Conservation (phyloP, 2,329 filamentous ascomycete species). For the Colletotrichum cordylinicola region DNA sequence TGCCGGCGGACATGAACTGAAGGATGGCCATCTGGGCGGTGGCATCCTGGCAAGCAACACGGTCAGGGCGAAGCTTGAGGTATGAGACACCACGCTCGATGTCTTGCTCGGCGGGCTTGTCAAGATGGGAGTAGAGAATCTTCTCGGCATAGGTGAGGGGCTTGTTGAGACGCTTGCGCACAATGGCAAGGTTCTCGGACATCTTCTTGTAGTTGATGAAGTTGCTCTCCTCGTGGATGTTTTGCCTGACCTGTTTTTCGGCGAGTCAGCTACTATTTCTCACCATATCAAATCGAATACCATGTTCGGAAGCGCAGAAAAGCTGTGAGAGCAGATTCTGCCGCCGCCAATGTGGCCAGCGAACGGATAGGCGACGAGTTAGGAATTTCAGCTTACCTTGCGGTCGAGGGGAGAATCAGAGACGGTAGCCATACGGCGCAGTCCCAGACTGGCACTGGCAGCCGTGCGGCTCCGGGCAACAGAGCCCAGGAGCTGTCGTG, state of each 20-base stretch:
- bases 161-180: constrained; percentile 87
- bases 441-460: constrained; percentile 61
- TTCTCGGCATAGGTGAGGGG: constrained; percentile 97
- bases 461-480: constrained; percentile 66
- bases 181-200: constrained; percentile 94
- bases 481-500: constrained; percentile 72
- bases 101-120: constrained; percentile 94
- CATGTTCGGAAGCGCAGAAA: no score
- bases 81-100: constrained; percentile 96
- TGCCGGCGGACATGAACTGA: constrained; percentile 99
- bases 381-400: constrained; percentile 66
- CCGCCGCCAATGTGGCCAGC: not conserved
- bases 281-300: no score
- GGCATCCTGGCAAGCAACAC: constrained; percentile 99
- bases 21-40: constrained; percentile 99
- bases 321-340: no score
- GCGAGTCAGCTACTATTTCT: not conserved
- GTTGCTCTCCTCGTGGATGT: constrained; percentile 94
- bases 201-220: constrained; percentile 99
- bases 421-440: constrained; percentile 83
- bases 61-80: constrained; percentile 94
- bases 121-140: constrained; percentile 98
- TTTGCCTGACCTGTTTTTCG: constrained; percentile 76
- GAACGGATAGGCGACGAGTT: not conserved
- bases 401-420: constrained; percentile 85